Evolutionary conservation across 129 eudicot genomes (phyloP), one percentile per base, ranked within the genome.

Genomic region (Dittrichia graveolens): DNA sequence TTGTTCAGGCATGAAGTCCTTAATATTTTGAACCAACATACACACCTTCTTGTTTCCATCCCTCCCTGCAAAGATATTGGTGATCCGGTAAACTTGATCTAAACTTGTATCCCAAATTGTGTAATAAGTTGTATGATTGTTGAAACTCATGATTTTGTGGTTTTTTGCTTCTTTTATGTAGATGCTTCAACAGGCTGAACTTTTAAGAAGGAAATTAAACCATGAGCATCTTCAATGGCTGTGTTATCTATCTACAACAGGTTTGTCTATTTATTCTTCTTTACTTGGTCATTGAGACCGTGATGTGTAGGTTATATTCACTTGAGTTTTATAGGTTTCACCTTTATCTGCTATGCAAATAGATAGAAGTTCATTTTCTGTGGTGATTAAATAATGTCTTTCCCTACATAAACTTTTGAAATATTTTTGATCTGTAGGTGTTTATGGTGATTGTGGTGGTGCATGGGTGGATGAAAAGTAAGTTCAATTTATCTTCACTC

Each of bases 381-480:
- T 35, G 24, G 15, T 60, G 15, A 6, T n/a, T n/a, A n/a, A n/a
- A n/a, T n/a, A n/a, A n/a, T n/a, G n/a, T n/a, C n/a, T n/a, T n/a
- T n/a, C n/a, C n/a, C n/a, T n/a, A 4, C 7, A 61, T 38, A 41
- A 24, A 40, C 66, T 7, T 65, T 31, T 61, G 35, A 39, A 39
- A 38, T 68, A 12, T 45, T 75, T 42, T 42, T 75, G 48, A 58
- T 49, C 43, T 69, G 56, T 72, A 92, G 98, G 98, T 77, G 88
- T 89, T 18, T 92, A 92, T 80, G 98, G 96, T 69, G 89, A 89
- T 78, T 83, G 80, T 55, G 88, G 84, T 57, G 98, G 96, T 82
- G 87, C 80, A n/a, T 92, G 92, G 98, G 95, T 92, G 12, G 95
- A 89, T 75, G 98, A 92, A 84, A 83, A 74, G 98, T 92, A 85